Evolutionary conservation across 1,284 basidiomycete species (phyloP), one percentile per base, ranked within the genome.

Genomic region (Naganishia albida): DNA sequence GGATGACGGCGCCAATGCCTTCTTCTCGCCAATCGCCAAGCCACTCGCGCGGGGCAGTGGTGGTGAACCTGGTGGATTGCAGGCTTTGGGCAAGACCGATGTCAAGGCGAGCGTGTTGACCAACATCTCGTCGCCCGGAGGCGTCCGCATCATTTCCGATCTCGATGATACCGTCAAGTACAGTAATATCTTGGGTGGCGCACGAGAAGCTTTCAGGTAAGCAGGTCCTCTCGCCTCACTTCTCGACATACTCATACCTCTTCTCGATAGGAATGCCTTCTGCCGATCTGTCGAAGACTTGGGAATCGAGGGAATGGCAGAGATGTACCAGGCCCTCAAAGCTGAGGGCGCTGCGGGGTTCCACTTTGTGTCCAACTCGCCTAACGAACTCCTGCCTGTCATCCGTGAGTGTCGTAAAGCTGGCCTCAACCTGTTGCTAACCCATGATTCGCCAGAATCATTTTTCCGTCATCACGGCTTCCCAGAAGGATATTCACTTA

Each of bases 141-240:
- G 78, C 0, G 73, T 92, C 15, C 85, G 90, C 8, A 83, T 96
- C 62, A 88, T 97, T 39, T 94, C 91, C 0, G 94, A 98, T 73
- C 88, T 98, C 50, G 94, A 98, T 75, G 94, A 98, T 76, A 98
- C 94, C 0, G 84, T 96, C 68, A 97, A 95, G 75, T 77, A 85
- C 54, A 87, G 89, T 0, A 85, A 87, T 62, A 83, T 94, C n/a
- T 73, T 87, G 2, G 80, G 81, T 15, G 91, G 91, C 0, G 85
- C 89, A 0, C 82, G 90, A 39, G 82, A 86, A 1, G 86, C 89
- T 2, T 93, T 93, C 75, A 65, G 72, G 71, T 73, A 42, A 55
- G 71, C 55, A 26, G 88, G 88, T 8, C 87, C 88, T 65, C 78
- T 3, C 4, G 10, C 8, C 0, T 25, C 26, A 4, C n/a, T 13